phyloP scores from a whole-genome alignment of 257 asterid genomes.

The Agastache rugosa region DNA sequence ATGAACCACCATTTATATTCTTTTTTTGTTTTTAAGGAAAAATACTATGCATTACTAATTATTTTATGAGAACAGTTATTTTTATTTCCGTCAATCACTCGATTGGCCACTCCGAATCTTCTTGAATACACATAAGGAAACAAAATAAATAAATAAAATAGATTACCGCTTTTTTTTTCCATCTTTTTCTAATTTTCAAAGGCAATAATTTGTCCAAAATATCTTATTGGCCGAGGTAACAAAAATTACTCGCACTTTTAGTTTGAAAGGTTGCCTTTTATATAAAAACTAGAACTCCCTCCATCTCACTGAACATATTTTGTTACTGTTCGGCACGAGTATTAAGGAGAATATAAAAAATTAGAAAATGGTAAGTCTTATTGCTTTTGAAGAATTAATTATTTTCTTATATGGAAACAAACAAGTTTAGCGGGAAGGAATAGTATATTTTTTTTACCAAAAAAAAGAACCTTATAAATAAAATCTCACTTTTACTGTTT shows the following conservation, averaged over 20 bases:
- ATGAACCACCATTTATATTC: slow-evolving; percentile 14
- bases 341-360: no score
- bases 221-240: not conserved
- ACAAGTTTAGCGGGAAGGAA: no score
- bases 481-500: not conserved
- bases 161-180: not conserved
- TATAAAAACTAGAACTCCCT: no score
- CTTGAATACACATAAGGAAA: not conserved
- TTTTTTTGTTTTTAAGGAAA: not conserved
- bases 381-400: no score
- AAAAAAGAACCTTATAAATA: no score
- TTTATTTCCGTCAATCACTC: slow-evolving; percentile 34
- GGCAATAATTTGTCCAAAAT: not conserved
- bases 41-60: not conserved
- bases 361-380: no score
- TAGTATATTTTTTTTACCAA: no score
- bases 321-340: no score
- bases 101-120: not conserved
- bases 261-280: not conserved
- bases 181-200: not conserved
- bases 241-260: no score
- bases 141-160: no score
- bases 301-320: no score
- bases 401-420: no score
- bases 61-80: not conserved